phyloP scores from a whole-genome alignment of 495 filamentous ascomycete genomes.

The Usnea hakonensis region DNA sequence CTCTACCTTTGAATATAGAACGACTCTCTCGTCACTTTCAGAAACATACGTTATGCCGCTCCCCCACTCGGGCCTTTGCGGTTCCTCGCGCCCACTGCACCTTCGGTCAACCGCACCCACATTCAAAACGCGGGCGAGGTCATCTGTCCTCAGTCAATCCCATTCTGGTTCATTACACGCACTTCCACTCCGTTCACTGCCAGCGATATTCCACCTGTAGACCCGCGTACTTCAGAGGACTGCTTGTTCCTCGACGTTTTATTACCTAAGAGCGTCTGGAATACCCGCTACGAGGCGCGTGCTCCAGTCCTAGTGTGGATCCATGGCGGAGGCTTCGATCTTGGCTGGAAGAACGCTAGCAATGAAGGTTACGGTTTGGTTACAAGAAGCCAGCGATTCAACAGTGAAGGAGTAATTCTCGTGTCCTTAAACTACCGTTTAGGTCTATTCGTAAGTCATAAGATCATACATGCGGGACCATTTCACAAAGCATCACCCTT shows the following conservation, averaged over 20 bases:
- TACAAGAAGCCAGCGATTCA: background rate
- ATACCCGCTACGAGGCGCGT: background rate
- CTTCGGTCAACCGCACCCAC: background rate
- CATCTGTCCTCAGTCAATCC: background rate
- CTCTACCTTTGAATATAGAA: background rate
- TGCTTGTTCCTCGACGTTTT: background rate
- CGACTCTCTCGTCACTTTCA: background rate
- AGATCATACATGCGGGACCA: no score
- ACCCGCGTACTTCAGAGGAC: background rate
- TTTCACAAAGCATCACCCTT: background rate
- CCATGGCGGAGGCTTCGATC: background rate
- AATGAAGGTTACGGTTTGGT: background rate
- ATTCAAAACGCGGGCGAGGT: background rate
- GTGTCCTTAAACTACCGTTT: background rate
- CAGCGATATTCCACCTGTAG: background rate
- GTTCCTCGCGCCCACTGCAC: background rate
- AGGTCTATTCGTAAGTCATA: background rate
- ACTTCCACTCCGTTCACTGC: background rate
- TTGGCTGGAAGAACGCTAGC: background rate
- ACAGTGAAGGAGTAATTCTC: background rate
- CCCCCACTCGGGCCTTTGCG: background rate
- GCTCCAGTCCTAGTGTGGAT: conserved; percentile 2
- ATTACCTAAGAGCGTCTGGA: background rate
- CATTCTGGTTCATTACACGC: background rate
- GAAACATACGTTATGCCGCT: background rate